Evolutionary conservation across 2,329 filamentous ascomycete genomes (phyloP).

Genomic region (Nigrospora osmanthi): DNA sequence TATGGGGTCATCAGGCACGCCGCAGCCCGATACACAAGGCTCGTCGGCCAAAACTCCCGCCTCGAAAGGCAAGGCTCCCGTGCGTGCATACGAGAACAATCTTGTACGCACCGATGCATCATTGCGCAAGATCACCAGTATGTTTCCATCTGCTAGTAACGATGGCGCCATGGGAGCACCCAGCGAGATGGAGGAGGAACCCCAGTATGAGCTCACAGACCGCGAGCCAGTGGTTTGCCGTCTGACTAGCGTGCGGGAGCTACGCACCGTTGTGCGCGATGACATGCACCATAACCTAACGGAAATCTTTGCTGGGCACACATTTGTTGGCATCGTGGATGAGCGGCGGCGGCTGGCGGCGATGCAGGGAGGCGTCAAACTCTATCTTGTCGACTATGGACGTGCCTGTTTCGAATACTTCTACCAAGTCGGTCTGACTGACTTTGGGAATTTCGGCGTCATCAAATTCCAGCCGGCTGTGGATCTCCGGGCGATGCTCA

Average conservation of each 20-base stretch:
- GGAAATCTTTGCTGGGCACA: conserved; percentile 79
- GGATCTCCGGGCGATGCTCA: conserved; percentile 61
- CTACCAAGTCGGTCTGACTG: conserved; percentile 88
- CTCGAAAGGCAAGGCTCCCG: conserved; percentile 30
- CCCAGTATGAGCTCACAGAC: conserved; percentile 60
- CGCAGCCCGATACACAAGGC: conserved; percentile 18
- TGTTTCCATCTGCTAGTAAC: conserved; percentile 60
- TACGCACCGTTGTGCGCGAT: conserved; percentile 74
- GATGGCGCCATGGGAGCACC: conserved; percentile 21
- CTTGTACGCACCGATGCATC: conserved; percentile 85
- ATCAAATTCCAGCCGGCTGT: conserved; percentile 76
- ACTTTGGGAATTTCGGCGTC: conserved; percentile 89
- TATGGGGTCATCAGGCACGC: conserved; percentile 26
- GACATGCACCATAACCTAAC: conserved; percentile 79
- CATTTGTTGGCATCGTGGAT: conserved; percentile 90
- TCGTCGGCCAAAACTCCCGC: conserved; percentile 22
- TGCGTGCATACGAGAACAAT: conserved; percentile 72
- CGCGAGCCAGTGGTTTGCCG: conserved; percentile 63
- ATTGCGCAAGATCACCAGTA: conserved; percentile 89
- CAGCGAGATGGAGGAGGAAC: conserved; percentile 24
- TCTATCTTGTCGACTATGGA: conserved; percentile 91
- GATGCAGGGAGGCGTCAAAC: conserved; percentile 84
- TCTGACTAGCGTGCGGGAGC: conserved; percentile 76
- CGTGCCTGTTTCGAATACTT: conserved; percentile 82
- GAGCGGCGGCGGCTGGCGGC: conserved; percentile 80